A percentile compares a stretch with the other conserved stretches of the same genome.
phyloP scores from a whole-genome alignment of 106 monocot genomes.

The Dendrobium catenatum region DNA sequence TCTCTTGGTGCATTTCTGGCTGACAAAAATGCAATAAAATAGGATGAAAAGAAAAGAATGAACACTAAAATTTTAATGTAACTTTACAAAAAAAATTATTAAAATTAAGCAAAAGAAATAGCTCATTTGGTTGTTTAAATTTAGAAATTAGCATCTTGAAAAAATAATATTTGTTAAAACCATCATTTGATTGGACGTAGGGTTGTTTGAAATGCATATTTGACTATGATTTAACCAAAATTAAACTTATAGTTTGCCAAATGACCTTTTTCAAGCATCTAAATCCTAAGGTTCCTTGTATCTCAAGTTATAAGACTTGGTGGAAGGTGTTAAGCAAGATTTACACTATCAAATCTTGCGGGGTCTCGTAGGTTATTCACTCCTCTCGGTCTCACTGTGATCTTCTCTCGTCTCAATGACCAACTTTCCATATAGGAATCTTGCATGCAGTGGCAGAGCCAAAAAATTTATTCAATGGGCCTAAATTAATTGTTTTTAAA shows the following conservation, averaged over 20 bases:
- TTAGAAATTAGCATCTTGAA: not conserved
- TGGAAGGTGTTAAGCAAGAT: not conserved
- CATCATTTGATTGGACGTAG: not conserved
- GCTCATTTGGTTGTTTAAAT: not conserved
- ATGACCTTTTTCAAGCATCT: too few relatives aligned
- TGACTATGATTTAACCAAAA: not conserved
- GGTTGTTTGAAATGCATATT: not conserved
- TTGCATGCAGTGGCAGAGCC: not conserved
- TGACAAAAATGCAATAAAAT: conserved; percentile 8
- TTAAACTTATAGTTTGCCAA: not conserved
- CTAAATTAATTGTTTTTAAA: too few relatives aligned
- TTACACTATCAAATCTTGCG: not conserved
- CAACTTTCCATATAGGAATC: not conserved
- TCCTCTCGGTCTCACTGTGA: not conserved
- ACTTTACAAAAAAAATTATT: not conserved
- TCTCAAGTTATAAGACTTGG: too few relatives aligned
- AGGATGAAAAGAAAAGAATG: not conserved
- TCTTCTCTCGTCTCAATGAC: not conserved
- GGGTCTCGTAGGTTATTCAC: not conserved
- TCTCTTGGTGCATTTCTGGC: conserved; percentile 83
- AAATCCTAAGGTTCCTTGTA: too few relatives aligned
- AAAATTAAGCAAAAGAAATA: not conserved
- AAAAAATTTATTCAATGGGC: too few relatives aligned
- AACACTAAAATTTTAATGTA: not conserved
- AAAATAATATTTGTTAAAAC: not conserved